A percentile compares a stretch with the other conserved stretches of the same genome.
These are phyloP conservation scores for Nicotiana paniculata DNA, from an alignment of 257 asterid genomes.

Conservation along the genomic window DNA sequence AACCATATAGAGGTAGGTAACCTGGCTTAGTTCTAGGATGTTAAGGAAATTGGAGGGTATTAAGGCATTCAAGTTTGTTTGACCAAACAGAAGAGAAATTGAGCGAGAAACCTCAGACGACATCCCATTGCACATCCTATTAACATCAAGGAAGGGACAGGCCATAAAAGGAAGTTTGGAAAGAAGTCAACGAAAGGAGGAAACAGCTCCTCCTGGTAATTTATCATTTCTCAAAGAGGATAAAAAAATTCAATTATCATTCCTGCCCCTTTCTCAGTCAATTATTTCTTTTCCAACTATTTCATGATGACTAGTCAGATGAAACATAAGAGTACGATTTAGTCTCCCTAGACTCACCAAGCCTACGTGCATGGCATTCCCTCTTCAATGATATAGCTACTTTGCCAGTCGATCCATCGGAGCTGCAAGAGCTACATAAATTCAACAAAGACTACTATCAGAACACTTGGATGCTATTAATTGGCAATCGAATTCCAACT, in stretches of 20 bases:
- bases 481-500: background rate
- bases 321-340: background rate
- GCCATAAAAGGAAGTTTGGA: background rate
- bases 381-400: slow-evolving; percentile 47
- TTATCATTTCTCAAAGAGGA: background rate
- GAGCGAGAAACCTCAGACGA: background rate
- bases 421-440: slow-evolving; percentile 61
- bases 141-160: background rate
- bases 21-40: background rate
- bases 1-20: background rate
- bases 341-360: slow-evolving; percentile 39
- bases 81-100: background rate
- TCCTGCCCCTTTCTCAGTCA: background rate
- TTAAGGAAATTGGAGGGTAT: background rate
- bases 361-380: slow-evolving; percentile 59
- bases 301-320: background rate
- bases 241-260: background rate
- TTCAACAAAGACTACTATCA: background rate
- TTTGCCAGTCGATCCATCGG: slow-evolving; percentile 54
- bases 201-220: background rate
- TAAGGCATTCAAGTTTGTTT: background rate
- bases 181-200: background rate
- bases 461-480: background rate
- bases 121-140: background rate
- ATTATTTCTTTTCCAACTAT: background rate